Base-by-base conservation (phyloP, 495 filamentous ascomycete species). In the Aspergillus funiculosus region DNA sequence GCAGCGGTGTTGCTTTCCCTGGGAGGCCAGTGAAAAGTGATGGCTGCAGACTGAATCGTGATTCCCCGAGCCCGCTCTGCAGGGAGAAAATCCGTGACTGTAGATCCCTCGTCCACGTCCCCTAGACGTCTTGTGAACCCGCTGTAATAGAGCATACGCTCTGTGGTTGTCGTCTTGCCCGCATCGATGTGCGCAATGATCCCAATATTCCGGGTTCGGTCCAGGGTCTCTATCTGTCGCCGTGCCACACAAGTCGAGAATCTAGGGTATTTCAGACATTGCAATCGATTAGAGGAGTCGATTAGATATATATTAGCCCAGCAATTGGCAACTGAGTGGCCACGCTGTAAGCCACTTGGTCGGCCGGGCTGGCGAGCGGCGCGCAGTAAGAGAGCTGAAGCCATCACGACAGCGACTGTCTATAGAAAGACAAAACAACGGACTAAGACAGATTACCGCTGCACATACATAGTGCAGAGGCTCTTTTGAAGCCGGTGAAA, bases 101-200 rank as follows among this genome's bases (percentile, higher is more conserved):
- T 99, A 32, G 91, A 92, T 26, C 94, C 94, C 66, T 95, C 86
- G 53, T 99, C 91, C 48, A 99, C 94, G 67, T 97, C 90, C 82
- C 92, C 92, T 57, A 96, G 80, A 57, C 88, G 72, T 36, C 87
- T 74, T 5, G 90, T 92, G 50, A 86, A 82, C 5, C 94, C 92
- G 53, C 89, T 94, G 60, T 97, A 94, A 56, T 91, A 97, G 58
- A 99, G 85, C 92, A 97, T 97, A 40, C 94, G 89, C 79, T 99
- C 94, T 4, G 94, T 97, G 0, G 94, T 99, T 0, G 94, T 99
- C 6, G 94, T 99, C 75, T 99, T 99, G 36, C 94, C 92, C 35
- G 94, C 94, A 80, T 97, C 94, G 49, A 97, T 95, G 66, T 99
- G 94, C 27, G 94, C 94, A 62, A 99, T 95, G 50, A 99, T 99